A percentile compares a stretch with the other conserved stretches of the same genome.
Conservation (phyloP, 208 protist species). For the Herpetomonas tarakana region DNA sequence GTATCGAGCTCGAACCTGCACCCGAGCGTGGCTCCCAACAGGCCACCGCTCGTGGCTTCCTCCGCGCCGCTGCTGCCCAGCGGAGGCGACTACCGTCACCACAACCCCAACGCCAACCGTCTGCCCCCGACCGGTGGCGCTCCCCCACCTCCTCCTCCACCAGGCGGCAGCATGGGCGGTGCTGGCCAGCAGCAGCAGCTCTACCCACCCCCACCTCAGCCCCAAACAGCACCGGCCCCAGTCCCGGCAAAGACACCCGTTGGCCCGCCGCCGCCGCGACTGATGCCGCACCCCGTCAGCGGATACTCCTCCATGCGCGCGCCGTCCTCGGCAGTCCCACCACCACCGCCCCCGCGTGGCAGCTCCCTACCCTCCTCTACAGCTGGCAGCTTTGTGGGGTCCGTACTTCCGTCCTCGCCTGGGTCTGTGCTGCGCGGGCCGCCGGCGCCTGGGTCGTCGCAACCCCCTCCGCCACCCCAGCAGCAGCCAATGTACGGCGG, state of each 20-base stretch:
- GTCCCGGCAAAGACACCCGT: background rate
- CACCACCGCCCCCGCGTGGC: background rate
- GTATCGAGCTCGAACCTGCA: background rate
- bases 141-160: background rate
- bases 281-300: conserved; percentile 71
- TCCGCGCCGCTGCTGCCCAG: background rate
- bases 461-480: background rate
- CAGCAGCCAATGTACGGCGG: background rate
- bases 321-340: background rate
- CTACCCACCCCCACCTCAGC: conserved; percentile 15
- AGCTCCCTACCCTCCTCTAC: background rate
- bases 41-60: background rate
- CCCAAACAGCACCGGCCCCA: conserved; percentile 6
- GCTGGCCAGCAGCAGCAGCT: no score
- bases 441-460: no score
- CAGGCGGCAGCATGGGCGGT: no score
- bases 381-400: no score
- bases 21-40: conserved; percentile 5
- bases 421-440: no score
- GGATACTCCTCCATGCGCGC: conserved; percentile 42
- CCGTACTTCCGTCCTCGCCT: no score
- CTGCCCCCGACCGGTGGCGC: background rate
- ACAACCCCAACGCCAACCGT: background rate
- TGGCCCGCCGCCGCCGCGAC: conserved; percentile 39
- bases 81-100: background rate